Evolutionary conservation across 2,329 filamentous ascomycete species (phyloP), one percentile per base, ranked within the genome.

Genomic region (Pyricularia sp.): DNA sequence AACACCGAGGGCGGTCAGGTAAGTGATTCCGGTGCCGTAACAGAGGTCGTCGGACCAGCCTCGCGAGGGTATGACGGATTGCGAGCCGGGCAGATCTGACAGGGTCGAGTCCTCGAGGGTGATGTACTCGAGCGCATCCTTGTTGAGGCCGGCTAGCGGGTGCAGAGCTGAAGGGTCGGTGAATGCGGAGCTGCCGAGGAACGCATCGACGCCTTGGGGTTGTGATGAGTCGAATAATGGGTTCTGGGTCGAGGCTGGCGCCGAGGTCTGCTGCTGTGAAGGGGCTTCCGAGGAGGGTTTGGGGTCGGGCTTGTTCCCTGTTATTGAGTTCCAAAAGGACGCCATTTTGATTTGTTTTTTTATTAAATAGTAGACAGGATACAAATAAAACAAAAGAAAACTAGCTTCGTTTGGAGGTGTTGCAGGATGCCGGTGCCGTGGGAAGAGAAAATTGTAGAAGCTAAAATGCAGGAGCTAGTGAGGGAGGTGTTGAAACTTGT

Each of bases 31-130:
- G 26, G 95, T 96, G 76, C 96, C 95, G 79, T 99, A 99, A 82
- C 95, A 98, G 70, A 99, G 88, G 79, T 99, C 95, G 78, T 99
- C 95, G 71, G 94, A 97, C 89, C 97, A 99, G 78, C 95, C 95
- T 79, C 95, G 90, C 69, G 94, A 97, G 63, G 96, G 95, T 68
- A 99, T 87, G 68, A 94, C 91, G 63, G 94, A 96, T 78, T 92
- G 91, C 70, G 89, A 86, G 76, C 93, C 94, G 66, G 94, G 93
- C 25, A 97, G 86, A 76, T 96, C 90, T 71, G 93, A 93, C 70
- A 97, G 88, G 31, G 90, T 88, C 66, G 93, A 92, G 78, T 99
- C 96, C 81, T 99, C 95, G 76, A 99, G 90, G 30, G 91, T 90
- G 72, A 99, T 87, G 81, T 99, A 99, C 79, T 99, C 95, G 75